A percentile compares a stretch with the other conserved stretches of the same genome.
Evolutionary conservation across 2,329 filamentous ascomycete species (phyloP).

Genomic region (Westerdykella sp.): DNA sequence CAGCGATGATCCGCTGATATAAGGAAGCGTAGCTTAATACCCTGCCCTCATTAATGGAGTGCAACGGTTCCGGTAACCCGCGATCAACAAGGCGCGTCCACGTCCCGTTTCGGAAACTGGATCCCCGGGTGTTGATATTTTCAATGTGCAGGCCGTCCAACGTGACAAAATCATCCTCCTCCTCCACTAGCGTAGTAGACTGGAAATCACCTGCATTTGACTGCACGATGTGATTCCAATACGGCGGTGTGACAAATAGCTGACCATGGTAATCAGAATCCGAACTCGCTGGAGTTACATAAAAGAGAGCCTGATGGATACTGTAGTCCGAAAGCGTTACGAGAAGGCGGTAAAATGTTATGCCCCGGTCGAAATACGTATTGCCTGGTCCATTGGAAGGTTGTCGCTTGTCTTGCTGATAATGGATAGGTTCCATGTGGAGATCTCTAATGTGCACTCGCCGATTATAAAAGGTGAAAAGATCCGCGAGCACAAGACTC

Average conservation of each 20-base stretch:
- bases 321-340: constrained; percentile 19
- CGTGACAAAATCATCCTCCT: constrained; percentile 25
- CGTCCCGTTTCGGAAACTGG: neutral
- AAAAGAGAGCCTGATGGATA: constrained; percentile 20
- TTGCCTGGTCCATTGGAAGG: constrained; percentile 4
- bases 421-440: constrained; percentile 16
- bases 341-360: constrained; percentile 25
- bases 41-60: neutral
- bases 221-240: constrained; percentile 9
- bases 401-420: constrained; percentile 2
- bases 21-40: neutral
- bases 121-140: neutral
- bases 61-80: neutral
- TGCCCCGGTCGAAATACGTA: constrained; percentile 10
- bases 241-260: constrained; percentile 12
- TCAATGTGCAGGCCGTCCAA: constrained; percentile 16
- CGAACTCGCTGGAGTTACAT: constrained; percentile 2
- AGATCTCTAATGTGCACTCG: constrained; percentile 10
- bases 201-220: neutral
- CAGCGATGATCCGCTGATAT: neutral
- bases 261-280: neutral
- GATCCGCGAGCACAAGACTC: constrained; percentile 12
- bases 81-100: neutral
- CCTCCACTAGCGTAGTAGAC: constrained; percentile 4
- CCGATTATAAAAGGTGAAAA: neutral